Evolutionary conservation across 495 filamentous ascomycete species (phyloP).

Genomic region (Neurospora sp.): DNA sequence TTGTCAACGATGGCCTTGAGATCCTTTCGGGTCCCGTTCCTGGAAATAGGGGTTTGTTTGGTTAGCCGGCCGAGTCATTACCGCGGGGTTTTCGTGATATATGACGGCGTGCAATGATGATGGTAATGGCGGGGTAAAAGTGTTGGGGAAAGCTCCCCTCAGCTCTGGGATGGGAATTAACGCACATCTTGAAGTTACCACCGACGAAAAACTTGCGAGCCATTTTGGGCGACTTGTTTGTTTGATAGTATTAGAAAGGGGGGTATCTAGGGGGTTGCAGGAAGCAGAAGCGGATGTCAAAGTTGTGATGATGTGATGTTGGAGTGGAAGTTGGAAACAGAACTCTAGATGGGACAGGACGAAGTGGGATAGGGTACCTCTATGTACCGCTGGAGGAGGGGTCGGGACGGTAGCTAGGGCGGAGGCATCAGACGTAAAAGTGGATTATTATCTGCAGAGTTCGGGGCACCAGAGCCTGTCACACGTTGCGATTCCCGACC

Average conservation of each 20-base stretch:
- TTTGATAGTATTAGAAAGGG: neutral
- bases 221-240: slow-evolving; percentile 46
- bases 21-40: slow-evolving; percentile 84
- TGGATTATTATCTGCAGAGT: neutral
- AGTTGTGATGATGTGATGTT: neutral
- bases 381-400: neutral
- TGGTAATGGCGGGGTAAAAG: slow-evolving; percentile 20
- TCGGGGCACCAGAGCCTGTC: neutral
- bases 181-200: slow-evolving; percentile 98
- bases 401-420: neutral
- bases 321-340: neutral
- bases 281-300: neutral
- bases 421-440: neutral
- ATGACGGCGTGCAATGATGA: neutral
- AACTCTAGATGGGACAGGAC: neutral
- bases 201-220: slow-evolving; percentile 98
- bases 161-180: slow-evolving; percentile 1
- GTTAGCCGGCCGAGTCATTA: slow-evolving; percentile 12
- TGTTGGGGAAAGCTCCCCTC: neutral
- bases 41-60: slow-evolving; percentile 22
- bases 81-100: slow-evolving; percentile 14
- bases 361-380: neutral
- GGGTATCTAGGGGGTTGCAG: neutral
- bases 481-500: neutral
- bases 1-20: slow-evolving; percentile 80